Conservation (phyloP, 192 early-diverging fungal species). For the Chytriomyces sp. region DNA sequence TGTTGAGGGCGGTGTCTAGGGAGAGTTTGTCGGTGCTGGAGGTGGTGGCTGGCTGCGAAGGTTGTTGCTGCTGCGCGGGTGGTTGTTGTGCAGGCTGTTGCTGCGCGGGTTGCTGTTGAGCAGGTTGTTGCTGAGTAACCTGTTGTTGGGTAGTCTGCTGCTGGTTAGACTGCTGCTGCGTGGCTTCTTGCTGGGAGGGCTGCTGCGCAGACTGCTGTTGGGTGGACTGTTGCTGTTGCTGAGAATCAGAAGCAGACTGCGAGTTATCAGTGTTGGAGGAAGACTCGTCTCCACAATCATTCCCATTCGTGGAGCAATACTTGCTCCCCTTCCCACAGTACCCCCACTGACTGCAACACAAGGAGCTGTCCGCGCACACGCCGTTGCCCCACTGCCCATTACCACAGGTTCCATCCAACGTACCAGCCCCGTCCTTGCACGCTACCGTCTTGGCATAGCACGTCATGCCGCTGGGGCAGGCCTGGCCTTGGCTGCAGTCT, state of each 20-base stretch:
- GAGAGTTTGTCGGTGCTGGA: background rate
- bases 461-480: background rate
- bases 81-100: background rate
- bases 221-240: background rate
- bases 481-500: background rate
- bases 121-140: background rate
- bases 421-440: background rate
- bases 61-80: background rate
- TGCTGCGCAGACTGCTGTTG: background rate
- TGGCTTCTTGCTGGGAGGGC: background rate
- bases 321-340: background rate
- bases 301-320: background rate
- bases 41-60: background rate
- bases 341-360: slow-evolving; percentile 12
- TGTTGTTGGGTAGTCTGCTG: background rate
- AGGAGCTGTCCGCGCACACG: background rate
- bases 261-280: too few relatives aligned
- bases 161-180: background rate
- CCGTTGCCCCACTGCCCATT: slow-evolving; percentile 1
- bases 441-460: background rate
- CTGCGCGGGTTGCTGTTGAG: background rate
- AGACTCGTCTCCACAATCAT: background rate
- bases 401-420: background rate
- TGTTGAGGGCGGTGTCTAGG: background rate
- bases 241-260: background rate